These are phyloP conservation scores for Hypoxylon sp. DNA, from an alignment of 2,329 filamentous ascomycete genomes.

Conservation along the genomic window DNA sequence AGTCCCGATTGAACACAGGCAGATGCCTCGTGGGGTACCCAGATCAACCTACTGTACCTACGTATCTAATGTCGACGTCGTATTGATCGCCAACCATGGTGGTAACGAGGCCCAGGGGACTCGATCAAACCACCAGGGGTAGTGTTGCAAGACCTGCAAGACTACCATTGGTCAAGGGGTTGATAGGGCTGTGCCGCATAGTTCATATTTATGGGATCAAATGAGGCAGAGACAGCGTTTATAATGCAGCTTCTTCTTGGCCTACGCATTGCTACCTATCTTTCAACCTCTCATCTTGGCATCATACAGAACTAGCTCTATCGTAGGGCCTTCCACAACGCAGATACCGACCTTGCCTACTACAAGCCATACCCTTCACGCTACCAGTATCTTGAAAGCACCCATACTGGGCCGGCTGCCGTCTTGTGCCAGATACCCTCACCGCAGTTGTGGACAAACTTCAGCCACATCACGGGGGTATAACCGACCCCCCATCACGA, in stretches of 20 bases:
- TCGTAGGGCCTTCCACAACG: neutral
- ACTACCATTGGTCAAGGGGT: neutral
- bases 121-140: neutral
- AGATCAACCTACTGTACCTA: neutral
- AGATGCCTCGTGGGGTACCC: neutral
- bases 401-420: neutral
- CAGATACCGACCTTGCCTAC: neutral
- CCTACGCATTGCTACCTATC: neutral
- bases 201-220: neutral
- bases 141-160: neutral
- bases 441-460: neutral
- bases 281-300: neutral
- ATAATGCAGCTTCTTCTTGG: neutral
- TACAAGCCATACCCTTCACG: neutral
- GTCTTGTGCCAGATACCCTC: neutral
- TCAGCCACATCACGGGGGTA: neutral
- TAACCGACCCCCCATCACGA: neutral
- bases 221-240: neutral
- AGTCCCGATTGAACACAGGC: neutral
- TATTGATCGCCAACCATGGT: slow-evolving; percentile 1
- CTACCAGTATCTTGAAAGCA: neutral
- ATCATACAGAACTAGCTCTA: neutral
- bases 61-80: neutral
- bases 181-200: slow-evolving; percentile 8
- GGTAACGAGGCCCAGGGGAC: neutral